phyloP scores from a whole-genome alignment of 1,284 basidiomycete species.

The Trametes versicolor region DNA sequence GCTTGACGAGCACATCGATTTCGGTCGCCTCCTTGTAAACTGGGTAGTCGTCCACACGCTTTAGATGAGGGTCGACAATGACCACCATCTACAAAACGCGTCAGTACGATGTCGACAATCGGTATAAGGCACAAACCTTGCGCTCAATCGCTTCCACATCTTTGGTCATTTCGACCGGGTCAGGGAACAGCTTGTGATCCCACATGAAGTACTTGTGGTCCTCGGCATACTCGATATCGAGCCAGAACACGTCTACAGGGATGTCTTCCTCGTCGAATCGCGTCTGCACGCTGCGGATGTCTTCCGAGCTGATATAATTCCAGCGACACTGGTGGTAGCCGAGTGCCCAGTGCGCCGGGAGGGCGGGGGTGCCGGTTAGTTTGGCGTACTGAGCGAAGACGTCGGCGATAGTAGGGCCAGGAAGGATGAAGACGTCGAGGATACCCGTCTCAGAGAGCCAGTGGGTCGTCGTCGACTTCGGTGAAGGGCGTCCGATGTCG shows the following conservation, averaged over 20 bases:
- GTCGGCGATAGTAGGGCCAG: constrained; percentile 85
- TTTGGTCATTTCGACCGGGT: constrained; percentile 93
- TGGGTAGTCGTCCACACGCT: constrained; percentile 83
- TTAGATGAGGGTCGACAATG: constrained; percentile 97
- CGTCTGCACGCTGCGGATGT: constrained; percentile 88
- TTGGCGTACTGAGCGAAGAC: constrained; percentile 89
- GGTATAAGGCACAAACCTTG: constrained; percentile 64
- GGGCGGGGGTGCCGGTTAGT: constrained; percentile 86
- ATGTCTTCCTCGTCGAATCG: constrained; percentile 94
- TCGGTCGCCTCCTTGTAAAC: constrained; percentile 90
- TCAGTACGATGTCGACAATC: not conserved
- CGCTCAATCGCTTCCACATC: constrained; percentile 88
- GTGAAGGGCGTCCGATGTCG: constrained; percentile 79
- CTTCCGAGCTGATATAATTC: constrained; percentile 96
- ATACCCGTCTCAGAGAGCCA: constrained; percentile 99
- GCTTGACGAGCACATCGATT: constrained; percentile 84
- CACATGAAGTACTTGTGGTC: constrained; percentile 99
- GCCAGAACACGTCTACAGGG: constrained; percentile 97
- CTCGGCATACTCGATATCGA: constrained; percentile 96
- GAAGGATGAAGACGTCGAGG: constrained; percentile 93
- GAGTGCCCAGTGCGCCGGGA: constrained; percentile 92
- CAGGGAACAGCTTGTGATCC: constrained; percentile 92
- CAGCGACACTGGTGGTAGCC: constrained; percentile 98
- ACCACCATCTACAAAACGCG: constrained; percentile 84
- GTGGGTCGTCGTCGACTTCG: constrained; percentile 84